Evolutionary conservation across 164 flowering plant genomes (phyloP).

Genomic region (Paratinospora sagittata): DNA sequence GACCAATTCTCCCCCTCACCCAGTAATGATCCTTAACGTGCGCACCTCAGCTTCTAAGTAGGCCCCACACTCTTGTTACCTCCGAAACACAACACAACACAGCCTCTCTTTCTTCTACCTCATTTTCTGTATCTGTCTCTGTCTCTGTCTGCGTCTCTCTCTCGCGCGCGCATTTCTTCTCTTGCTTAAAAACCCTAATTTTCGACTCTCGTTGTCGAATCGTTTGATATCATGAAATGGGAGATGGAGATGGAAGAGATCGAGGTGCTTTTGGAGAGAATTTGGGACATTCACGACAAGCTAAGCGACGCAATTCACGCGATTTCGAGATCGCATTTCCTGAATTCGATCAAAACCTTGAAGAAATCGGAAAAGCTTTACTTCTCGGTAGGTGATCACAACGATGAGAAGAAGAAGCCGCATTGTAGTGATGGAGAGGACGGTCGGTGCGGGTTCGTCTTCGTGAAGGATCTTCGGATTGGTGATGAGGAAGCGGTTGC

Average conservation of each 20-base stretch:
- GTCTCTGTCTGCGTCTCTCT: background rate
- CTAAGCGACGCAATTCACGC: slow-evolving; percentile 89
- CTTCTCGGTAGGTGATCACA: slow-evolving; percentile 6
- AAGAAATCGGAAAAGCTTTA: slow-evolving; percentile 15
- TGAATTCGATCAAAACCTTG: slow-evolving; percentile 42
- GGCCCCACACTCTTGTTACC: too few relatives aligned
- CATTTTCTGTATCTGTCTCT: background rate
- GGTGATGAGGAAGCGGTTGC: slow-evolving; percentile 46
- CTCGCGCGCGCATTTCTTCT: background rate
- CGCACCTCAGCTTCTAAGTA: background rate
- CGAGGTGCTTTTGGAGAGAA: slow-evolving; percentile 77
- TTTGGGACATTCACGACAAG: slow-evolving; percentile 95
- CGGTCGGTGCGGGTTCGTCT: slow-evolving; percentile 49
- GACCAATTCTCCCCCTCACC: too few relatives aligned
- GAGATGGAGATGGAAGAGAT: slow-evolving; percentile 77
- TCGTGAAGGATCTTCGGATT: slow-evolving; percentile 48
- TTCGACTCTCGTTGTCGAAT: background rate
- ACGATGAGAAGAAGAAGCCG: slow-evolving; percentile 20
- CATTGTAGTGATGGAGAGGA: slow-evolving; percentile 15
- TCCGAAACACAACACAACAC: background rate
- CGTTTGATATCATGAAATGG: slow-evolving; percentile 41
- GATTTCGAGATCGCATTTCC: slow-evolving; percentile 70
- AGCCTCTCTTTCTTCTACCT: too few relatives aligned
- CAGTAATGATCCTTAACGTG: background rate
- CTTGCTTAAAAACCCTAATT: background rate